Base-by-base conservation (phyloP, 2,329 filamentous ascomycete genomes). In the Colletotrichum melonis region DNA sequence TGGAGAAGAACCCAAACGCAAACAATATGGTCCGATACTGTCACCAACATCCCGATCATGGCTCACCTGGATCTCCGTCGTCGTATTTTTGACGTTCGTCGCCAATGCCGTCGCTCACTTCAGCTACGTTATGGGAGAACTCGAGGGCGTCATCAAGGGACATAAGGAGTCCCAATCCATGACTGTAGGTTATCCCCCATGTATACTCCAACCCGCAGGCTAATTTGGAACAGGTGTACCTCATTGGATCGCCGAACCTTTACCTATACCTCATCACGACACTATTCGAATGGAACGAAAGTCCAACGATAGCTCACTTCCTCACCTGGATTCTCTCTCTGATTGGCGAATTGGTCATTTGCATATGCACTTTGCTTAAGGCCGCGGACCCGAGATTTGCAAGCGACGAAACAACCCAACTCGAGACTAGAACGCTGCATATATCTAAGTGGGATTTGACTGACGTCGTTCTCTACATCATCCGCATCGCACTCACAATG, bases 211-310 rank as follows among this genome's bases (percentile, higher is more conserved):
- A 69, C 28, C 8, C 59, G 26, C 14, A 42, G 32, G 63, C 72
- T 74, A 68, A 74, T 24, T 58, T 26, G 19, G 55, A 74, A 69
- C 78, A 98, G 95, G 92, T 97, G 79, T 97, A 97, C 82, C 87
- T 97, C 75, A 90, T 94, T 69, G 94, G 93, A 67, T 93, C 94
- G 57, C 93, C 95, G 76, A 98, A 97, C 86, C 91, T 97, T 75
- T 97, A 97, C 85, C 89, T 94, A 63, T 92, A 98, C 77, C 89
- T 98, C 76, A 88, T 97, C 76, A 93, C 98, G 79, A 95, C 95
- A 35, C 89, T 98, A 70, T 88, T 97, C 78, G 95, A 98, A 82
- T 93, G 93, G 79, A 91, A 90, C 75, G 92, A 94, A 42, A 94
- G 94, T 14, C 97, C 97, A 0, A 95, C 92, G 63, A 86, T 92